These are phyloP conservation scores for Blastobotrys ciferrii DNA, from an alignment of 1,139 yeast species.

Conservation along the genomic window DNA sequence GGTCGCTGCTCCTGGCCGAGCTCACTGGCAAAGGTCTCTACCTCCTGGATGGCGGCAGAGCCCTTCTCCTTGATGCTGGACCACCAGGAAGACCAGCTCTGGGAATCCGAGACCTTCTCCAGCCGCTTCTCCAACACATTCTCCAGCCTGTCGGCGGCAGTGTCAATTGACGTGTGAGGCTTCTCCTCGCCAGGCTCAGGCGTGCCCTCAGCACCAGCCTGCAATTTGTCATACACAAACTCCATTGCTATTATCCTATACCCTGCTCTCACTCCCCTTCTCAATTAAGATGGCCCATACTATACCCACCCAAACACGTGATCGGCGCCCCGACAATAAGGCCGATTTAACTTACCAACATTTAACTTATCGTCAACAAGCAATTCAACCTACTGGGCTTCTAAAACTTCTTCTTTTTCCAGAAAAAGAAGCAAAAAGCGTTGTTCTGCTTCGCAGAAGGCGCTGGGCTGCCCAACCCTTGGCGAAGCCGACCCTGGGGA, in stretches of 20 bases:
- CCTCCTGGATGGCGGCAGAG: conserved; percentile 45
- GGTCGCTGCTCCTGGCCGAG: neutral
- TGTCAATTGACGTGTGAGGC: conserved; percentile 25
- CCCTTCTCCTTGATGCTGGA: conserved; percentile 39
- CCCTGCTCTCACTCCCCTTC: neutral
- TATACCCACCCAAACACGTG: too few relatives aligned
- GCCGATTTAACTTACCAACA: too few relatives aligned
- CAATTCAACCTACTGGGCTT: too few relatives aligned
- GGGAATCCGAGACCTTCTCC: conserved; percentile 36
- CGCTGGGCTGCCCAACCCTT: too few relatives aligned
- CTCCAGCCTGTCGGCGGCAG: conserved; percentile 47
- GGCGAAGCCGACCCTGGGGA: too few relatives aligned
- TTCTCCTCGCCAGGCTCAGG: conserved; percentile 16
- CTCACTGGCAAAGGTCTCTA: conserved; percentile 23
- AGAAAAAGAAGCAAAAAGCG: too few relatives aligned
- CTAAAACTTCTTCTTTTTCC: too few relatives aligned
- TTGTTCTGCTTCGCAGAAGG: too few relatives aligned
- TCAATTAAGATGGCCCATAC: too few relatives aligned
- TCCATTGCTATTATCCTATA: conserved; percentile 22
- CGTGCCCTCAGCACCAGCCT: conserved; percentile 17
- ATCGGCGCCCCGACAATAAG: too few relatives aligned
- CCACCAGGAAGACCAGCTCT: conserved; percentile 41
- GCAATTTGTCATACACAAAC: conserved; percentile 29
- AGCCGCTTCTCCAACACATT: conserved; percentile 54
- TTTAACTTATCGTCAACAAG: too few relatives aligned